phyloP scores from a whole-genome alignment of 2,329 filamentous ascomycete genomes.

The Helminthosporium solani region DNA sequence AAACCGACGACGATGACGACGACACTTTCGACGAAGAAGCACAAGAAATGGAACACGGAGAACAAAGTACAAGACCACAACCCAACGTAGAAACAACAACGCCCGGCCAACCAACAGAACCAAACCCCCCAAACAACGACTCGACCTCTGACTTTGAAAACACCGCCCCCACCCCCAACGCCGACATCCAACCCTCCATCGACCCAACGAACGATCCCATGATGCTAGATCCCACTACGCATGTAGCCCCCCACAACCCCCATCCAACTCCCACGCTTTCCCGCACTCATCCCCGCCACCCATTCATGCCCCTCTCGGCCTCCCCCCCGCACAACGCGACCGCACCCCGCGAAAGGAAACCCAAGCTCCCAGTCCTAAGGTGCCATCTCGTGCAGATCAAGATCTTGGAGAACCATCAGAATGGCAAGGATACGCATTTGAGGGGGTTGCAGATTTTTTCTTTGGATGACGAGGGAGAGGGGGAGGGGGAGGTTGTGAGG shows the following conservation, averaged over 20 bases:
- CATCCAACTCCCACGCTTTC: constrained; percentile 5
- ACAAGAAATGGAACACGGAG: constrained; percentile 4
- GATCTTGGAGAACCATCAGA: constrained; percentile 95
- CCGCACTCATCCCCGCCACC: constrained; percentile 13
- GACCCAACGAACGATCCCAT: constrained; percentile 5
- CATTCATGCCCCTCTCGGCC: constrained; percentile 21
- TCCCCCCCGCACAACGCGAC: neutral
- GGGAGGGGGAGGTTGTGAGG: constrained; percentile 13
- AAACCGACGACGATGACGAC: constrained; percentile 20
- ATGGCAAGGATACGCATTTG: constrained; percentile 98
- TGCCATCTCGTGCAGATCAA: constrained; percentile 89
- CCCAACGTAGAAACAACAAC: too few relatives aligned
- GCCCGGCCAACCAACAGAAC: too few relatives aligned
- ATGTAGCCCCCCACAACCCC: neutral
- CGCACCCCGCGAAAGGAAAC: constrained; percentile 52
- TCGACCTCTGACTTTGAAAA: constrained; percentile 22
- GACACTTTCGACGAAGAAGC: constrained; percentile 23
- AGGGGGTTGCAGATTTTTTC: constrained; percentile 86
- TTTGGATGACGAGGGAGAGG: constrained; percentile 37
- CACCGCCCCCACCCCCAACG: constrained; percentile 6
- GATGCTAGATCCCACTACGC: constrained; percentile 4
- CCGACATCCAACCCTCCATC: neutral
- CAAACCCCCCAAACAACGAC: constrained; percentile 6
- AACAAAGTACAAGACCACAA: too few relatives aligned
- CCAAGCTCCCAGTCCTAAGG: constrained; percentile 72